These are phyloP conservation scores for Dillenia suffruticosa DNA, from an alignment of 164 flowering plant species.

Conservation along the genomic window DNA sequence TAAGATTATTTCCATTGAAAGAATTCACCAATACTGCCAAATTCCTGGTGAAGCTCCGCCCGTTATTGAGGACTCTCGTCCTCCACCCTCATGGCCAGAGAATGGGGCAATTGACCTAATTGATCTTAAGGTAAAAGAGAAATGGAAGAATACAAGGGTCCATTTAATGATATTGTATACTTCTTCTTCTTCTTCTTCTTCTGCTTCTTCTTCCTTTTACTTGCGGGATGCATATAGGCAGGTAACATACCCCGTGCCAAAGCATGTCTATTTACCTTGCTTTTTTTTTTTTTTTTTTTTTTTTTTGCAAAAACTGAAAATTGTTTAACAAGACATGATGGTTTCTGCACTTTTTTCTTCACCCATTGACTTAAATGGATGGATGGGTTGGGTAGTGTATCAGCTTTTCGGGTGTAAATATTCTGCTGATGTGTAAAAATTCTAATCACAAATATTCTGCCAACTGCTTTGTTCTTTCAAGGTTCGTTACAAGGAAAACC, in stretches of 20 bases:
- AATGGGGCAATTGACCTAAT: slow-evolving; percentile 70
- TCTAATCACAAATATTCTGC: not conserved
- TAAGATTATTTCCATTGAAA: slow-evolving; percentile 94
- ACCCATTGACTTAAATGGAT: no score
- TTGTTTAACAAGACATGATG: not conserved
- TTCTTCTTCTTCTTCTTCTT: not conserved
- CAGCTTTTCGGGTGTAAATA: no score
- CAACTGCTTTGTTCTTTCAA: slow-evolving; percentile 20
- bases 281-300: not conserved
- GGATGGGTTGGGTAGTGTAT: no score
- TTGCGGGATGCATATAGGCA: not conserved
- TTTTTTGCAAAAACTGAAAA: not conserved
- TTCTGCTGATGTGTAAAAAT: no score
- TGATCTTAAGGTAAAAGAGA: slow-evolving; percentile 66
- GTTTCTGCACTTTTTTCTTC: no score
- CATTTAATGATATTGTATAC: not conserved
- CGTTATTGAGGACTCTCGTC: slow-evolving; percentile 66
- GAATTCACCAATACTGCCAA: slow-evolving; percentile 86
- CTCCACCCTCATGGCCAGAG: slow-evolving; percentile 88
- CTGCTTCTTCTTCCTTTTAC: not conserved
- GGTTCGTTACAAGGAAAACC: slow-evolving; percentile 95
- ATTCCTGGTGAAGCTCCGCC: slow-evolving; percentile 87
- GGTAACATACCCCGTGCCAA: not conserved
- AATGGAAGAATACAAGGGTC: no score
- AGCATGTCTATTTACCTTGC: not conserved